Base-by-base conservation (phyloP, 1,139 yeast genomes). In the Debaryomycetaceae sp. region DNA sequence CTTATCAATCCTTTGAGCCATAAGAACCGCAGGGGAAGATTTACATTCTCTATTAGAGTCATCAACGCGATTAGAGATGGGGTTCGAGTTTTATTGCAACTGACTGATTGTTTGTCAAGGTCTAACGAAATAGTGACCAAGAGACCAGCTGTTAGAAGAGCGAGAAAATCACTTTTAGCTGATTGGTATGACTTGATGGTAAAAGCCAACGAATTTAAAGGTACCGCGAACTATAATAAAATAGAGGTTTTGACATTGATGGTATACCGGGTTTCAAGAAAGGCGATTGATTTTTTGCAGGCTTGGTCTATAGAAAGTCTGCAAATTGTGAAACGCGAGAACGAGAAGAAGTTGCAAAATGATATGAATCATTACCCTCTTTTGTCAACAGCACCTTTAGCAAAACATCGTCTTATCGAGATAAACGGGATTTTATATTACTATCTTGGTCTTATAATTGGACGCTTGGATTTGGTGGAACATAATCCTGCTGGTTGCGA, bases 171-270 rank as follows among this genome's bases (percentile, higher is more conserved):
- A 20, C 69, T 93, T 46, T 77, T 93, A 39, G 91, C 96, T 1
- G 97, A 91, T 59, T 87, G 97, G 86, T 91, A 95, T 45, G 86
- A 85, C 48, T 70, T 93, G 39, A 90, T 91, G 78, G 80, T 86
- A 7, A 85, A 87, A 55, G 97, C 97, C 4, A 89, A 87, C 56
- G 89, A 87, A 45, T 87, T 83, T 59, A 83, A 85, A 57, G 84
- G 87, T 43, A 83, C 95, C 0, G 74, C 85, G 35, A 84, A 80
- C 48, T 75, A 75, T 42, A 73, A 75, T 38, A 84, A 87, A 52
- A 78, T 89, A 47, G 89, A 85, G 54, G 80, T 84, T 22, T 70
- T 91, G 48, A 85, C 87, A 33, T 65, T 83, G 42, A 78, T 90
- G 72, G 81, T 87, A 6, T 83, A 81, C 60, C 87, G 87, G 58